Percentiles rank a stretch among this genome's conserved stretches.
Conservation (phyloP, 2,329 filamentous ascomycete species). For the Plenodomus lindquistii region DNA sequence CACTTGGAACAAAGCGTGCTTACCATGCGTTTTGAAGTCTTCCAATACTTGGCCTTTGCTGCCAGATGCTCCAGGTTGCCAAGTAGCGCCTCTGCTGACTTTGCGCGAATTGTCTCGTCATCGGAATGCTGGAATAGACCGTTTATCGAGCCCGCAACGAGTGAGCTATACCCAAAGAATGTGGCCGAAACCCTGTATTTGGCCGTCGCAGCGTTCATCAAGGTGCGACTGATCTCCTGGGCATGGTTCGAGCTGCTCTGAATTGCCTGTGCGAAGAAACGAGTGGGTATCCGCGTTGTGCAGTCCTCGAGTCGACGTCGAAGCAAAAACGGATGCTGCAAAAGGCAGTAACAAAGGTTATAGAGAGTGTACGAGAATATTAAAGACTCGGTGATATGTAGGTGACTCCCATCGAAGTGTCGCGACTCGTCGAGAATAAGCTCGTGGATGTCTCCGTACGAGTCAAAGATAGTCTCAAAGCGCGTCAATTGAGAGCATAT, state of each 20-base stretch:
- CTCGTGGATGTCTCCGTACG: conserved; percentile 5
- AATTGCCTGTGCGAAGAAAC: conserved; percentile 1
- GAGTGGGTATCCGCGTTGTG: conserved; percentile 1
- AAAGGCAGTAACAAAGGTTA: conserved; percentile 7
- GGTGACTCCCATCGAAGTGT: neutral
- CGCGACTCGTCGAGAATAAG: neutral
- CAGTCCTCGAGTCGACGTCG: conserved; percentile 6
- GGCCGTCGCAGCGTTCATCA: conserved; percentile 3
- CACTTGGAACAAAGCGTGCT: neutral
- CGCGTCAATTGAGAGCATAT: conserved; percentile 7
- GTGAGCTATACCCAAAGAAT: conserved; percentile 3
- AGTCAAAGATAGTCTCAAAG: conserved; percentile 8
- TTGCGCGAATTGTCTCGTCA: neutral
- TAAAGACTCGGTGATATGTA: conserved; percentile 2
- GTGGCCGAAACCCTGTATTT: conserved; percentile 5
- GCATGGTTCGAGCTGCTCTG: conserved; percentile 2
- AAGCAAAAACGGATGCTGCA: conserved; percentile 9
- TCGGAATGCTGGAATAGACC: conserved; percentile 5
- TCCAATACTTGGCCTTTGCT: conserved; percentile 5
- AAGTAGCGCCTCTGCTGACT: conserved; percentile 2
- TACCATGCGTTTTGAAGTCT: conserved; percentile 5
- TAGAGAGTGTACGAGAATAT: conserved; percentile 9
- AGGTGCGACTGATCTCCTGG: conserved; percentile 4
- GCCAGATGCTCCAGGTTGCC: neutral
- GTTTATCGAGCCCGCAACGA: conserved; percentile 7